Evolutionary conservation across 1,284 basidiomycete species (phyloP).

Genomic region (Austropuccinia psidii): DNA sequence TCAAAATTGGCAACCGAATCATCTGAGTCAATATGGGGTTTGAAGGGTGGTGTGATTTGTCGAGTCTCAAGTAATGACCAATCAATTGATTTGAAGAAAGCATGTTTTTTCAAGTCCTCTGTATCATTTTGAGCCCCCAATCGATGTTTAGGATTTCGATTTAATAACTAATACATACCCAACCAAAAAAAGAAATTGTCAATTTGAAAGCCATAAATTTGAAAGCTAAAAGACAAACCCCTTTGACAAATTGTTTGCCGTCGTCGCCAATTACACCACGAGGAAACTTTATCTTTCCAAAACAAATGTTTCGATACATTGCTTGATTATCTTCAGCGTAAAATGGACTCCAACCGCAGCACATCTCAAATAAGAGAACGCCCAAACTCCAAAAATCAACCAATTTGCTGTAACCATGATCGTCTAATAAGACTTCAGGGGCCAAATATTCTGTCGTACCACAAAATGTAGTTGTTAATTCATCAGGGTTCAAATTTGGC

Average conservation of each 20-base stretch:
- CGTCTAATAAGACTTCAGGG: slow-evolving; percentile 96
- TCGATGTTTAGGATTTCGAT: slow-evolving; percentile 94
- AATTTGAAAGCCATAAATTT: background rate
- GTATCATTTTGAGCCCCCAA: slow-evolving; percentile 85
- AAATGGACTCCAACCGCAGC: slow-evolving; percentile 99
- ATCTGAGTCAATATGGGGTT: slow-evolving; percentile 94
- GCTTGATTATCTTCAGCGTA: slow-evolving; percentile 99
- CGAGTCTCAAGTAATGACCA: slow-evolving; percentile 78
- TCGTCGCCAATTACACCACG: slow-evolving; percentile 94
- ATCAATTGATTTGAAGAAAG: slow-evolving; percentile 89
- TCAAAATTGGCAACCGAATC: slow-evolving; percentile 98
- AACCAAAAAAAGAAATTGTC: background rate
- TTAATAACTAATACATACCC: slow-evolving; percentile 59
- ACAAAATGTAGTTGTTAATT: slow-evolving; percentile 95
- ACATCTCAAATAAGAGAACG: slow-evolving; percentile 62
- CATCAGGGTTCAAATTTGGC: slow-evolving; percentile 83
- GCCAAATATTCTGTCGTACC: slow-evolving; percentile 84
- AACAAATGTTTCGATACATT: slow-evolving; percentile 94
- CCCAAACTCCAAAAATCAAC: slow-evolving; percentile 94
- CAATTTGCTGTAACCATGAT: slow-evolving; percentile 95
- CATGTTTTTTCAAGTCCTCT: slow-evolving; percentile 88
- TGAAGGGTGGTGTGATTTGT: slow-evolving; percentile 94
- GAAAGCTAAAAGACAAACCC: slow-evolving; percentile 45
- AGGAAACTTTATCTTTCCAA: slow-evolving; percentile 96
- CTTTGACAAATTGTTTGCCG: slow-evolving; percentile 98